A percentile compares a stretch with the other conserved stretches of the same genome.
Evolutionary conservation across 23 red algal species (phyloP).

Genomic region (Gracilariopsis chorda): DNA sequence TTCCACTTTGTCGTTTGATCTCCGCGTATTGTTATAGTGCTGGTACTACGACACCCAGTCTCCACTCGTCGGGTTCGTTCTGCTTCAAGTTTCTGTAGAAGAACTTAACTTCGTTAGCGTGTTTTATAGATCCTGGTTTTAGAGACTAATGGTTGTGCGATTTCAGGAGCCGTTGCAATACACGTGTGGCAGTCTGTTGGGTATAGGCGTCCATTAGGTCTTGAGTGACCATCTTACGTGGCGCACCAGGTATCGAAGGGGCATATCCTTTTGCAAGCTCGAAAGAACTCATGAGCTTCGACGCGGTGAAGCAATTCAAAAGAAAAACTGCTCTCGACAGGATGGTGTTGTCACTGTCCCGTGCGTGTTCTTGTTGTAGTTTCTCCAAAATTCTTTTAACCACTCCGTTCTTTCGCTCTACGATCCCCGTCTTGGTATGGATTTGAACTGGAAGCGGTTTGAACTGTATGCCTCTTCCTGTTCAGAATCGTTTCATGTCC

Average conservation of each 20-base stretch:
- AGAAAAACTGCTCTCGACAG: neutral
- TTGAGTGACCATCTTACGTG: neutral
- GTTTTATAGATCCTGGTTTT: neutral
- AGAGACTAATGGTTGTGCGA: neutral
- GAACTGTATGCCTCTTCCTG: neutral
- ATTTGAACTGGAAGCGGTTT: neutral
- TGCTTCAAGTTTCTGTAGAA: too few relatives aligned
- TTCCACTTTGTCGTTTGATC: too few relatives aligned
- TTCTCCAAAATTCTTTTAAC: slow-evolving; percentile 10
- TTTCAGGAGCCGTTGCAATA: slow-evolving; percentile 5
- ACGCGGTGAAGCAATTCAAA: slow-evolving; percentile 19
- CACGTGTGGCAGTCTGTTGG: neutral
- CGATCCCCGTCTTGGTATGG: slow-evolving; percentile 39
- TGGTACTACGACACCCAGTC: too few relatives aligned
- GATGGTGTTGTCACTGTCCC: neutral
- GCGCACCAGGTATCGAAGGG: neutral
- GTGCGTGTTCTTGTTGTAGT: neutral
- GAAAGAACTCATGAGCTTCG: neutral
- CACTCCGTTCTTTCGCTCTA: slow-evolving; percentile 30
- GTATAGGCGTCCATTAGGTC: slow-evolving; percentile 17
- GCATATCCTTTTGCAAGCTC: slow-evolving; percentile 5
- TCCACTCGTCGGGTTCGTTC: too few relatives aligned
- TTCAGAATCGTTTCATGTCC: neutral
- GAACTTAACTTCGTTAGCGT: too few relatives aligned
- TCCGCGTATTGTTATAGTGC: too few relatives aligned